Evolutionary conservation across 495 filamentous ascomycete genomes (phyloP).

Genomic region (Friedmanniomyces simplex): DNA sequence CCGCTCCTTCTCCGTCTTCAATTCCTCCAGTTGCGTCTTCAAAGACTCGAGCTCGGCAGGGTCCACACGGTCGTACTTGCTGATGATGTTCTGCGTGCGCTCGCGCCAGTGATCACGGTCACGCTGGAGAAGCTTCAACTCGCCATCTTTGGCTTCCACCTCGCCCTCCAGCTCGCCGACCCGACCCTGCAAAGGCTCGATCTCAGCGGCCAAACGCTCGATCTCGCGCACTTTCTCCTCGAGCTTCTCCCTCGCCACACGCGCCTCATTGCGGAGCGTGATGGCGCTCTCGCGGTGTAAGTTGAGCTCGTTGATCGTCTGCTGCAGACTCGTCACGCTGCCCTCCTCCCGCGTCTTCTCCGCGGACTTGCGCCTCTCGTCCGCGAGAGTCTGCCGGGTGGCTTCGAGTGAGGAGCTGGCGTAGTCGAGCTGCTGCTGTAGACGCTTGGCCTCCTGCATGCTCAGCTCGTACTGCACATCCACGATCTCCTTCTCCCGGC

Average conservation of each 20-base stretch:
- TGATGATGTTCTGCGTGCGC: constrained; percentile 83
- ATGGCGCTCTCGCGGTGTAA: constrained; percentile 86
- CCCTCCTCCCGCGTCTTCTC: constrained; percentile 58
- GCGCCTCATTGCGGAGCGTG: constrained; percentile 73
- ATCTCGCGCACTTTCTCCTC: constrained; percentile 63
- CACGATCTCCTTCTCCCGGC: constrained; percentile 95
- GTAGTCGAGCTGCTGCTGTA: constrained; percentile 84
- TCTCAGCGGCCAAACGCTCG: constrained; percentile 59
- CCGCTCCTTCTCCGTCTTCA: constrained; percentile 64
- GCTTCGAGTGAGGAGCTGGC: constrained; percentile 79
- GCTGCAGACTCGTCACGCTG: constrained; percentile 78
- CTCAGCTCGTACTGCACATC: constrained; percentile 89
- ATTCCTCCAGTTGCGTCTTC: constrained; percentile 53
- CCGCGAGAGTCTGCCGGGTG: constrained; percentile 69
- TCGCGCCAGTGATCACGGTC: constrained; percentile 89
- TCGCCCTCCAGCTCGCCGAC: constrained; percentile 73
- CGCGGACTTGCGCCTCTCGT: constrained; percentile 69
- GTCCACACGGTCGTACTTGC: constrained; percentile 91
- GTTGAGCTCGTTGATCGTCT: constrained; percentile 89
- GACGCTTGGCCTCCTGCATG: constrained; percentile 69
- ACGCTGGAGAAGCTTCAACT: constrained; percentile 72
- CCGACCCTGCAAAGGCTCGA: constrained; percentile 70
- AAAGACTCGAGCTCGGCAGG: constrained; percentile 81
- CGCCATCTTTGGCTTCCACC: constrained; percentile 66
- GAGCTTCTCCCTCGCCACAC: constrained; percentile 63